A percentile compares a stretch with the other conserved stretches of the same genome.
phyloP scores from a whole-genome alignment of 257 asterid genomes.

The Lithospermum erythrorhizon region DNA sequence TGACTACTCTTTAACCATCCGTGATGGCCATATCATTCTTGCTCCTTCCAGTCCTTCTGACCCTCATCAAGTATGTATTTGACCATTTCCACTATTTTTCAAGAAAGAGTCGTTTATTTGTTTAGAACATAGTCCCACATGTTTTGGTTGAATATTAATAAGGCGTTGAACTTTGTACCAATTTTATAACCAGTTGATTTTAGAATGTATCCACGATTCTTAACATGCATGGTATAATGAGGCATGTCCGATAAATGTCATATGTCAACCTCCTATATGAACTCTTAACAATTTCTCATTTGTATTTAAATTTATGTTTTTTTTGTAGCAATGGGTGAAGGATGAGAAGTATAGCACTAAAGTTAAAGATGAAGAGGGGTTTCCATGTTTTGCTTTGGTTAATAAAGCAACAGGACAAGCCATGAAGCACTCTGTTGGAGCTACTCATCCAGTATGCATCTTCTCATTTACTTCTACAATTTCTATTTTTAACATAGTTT shows the following conservation, averaged over 20 bases:
- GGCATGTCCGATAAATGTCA: no score
- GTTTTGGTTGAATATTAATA: no score
- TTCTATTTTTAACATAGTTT: background rate
- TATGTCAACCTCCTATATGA: no score
- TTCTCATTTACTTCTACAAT: background rate
- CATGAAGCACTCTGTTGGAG: constrained; percentile 53
- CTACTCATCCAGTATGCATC: constrained; percentile 35
- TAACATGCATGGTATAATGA: no score
- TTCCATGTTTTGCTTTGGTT: constrained; percentile 60
- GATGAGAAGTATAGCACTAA: constrained; percentile 52
- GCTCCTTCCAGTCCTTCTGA: constrained; percentile 57
- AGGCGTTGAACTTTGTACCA: no score
- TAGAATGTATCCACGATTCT: no score
- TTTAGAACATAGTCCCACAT: no score
- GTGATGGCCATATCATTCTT: constrained; percentile 59
- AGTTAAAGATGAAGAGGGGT: constrained; percentile 73
- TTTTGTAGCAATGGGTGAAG: constrained; percentile 58
- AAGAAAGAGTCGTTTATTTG: no score
- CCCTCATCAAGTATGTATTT: constrained; percentile 37
- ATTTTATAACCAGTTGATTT: no score
- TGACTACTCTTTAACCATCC: constrained; percentile 51
- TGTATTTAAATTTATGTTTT: background rate
- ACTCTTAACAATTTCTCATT: no score
- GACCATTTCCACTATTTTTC: background rate
- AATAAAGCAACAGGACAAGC: constrained; percentile 67